Evolutionary conservation across 805 yeast species (phyloP).

Genomic region (Phaffomyces opuntiae): DNA sequence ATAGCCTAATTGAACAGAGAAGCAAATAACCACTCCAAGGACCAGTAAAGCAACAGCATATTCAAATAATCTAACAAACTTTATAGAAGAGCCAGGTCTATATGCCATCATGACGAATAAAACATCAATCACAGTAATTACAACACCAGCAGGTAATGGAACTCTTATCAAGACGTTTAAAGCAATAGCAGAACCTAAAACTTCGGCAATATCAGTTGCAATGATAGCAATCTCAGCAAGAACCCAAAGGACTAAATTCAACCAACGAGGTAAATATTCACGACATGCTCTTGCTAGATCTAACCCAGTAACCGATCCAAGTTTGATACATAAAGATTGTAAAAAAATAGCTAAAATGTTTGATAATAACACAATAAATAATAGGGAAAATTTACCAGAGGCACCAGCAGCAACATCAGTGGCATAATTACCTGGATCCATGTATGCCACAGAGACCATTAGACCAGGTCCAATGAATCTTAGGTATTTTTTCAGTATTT

Average conservation of each 20-base stretch:
- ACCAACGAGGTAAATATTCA: conserved; percentile 56
- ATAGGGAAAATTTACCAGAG: conserved; percentile 59
- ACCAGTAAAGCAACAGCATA: conserved; percentile 67
- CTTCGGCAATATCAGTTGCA: conserved; percentile 92
- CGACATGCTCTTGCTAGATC: conserved; percentile 85
- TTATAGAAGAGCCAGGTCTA: conserved; percentile 67
- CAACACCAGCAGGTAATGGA: conserved; percentile 73
- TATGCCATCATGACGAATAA: conserved; percentile 74
- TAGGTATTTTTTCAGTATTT: conserved; percentile 43
- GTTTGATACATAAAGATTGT: conserved; percentile 75
- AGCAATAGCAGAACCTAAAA: conserved; percentile 87
- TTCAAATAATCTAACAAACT: conserved; percentile 69
- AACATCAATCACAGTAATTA: conserved; percentile 76
- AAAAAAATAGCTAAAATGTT: conserved; percentile 77
- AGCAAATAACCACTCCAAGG: conserved; percentile 68
- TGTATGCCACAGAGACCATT: conserved; percentile 82
- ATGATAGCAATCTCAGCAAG: conserved; percentile 84
- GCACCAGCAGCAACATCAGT: conserved; percentile 90
- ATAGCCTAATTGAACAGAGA: conserved; percentile 61
- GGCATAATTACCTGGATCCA: conserved; percentile 92
- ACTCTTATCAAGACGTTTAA: conserved; percentile 66
- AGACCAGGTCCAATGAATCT: conserved; percentile 83
- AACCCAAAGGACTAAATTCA: conserved; percentile 59
- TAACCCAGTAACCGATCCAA: conserved; percentile 85
- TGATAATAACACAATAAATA: conserved; percentile 69